Evolutionary conservation across 352 stramenopile species (phyloP), one percentile per base, ranked within the genome.

Genomic region (Nothophytophthora sp.): DNA sequence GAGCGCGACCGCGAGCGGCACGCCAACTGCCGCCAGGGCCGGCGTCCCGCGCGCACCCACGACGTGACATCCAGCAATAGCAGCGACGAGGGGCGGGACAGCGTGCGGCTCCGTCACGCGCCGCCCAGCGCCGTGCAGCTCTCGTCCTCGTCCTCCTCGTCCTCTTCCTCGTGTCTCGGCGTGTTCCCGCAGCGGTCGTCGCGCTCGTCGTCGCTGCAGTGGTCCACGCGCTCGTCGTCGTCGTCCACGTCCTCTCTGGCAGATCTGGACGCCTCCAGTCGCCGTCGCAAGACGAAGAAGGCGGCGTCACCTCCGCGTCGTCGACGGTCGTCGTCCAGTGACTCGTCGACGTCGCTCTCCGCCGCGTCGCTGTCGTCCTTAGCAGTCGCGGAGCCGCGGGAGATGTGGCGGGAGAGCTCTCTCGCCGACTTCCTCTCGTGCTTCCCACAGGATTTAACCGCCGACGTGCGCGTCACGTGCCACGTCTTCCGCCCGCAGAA

Each of bases 381-480:
- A 33, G 18, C 15, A 13, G 19, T 42, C 24, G 29, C 29, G 4
- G 25, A 49, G 15, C 24, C 41, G 4, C 22, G 70, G 45, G 55
- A 68, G 12, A 61, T 54, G 27, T 59, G 58, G 35, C 55, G 44
- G 3, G 54, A 72, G 53, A 74, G 50, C 57, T 63, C 62, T 5
- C 63, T 82, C 25, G 53, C 70, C 24, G 60, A 60, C 34, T 75
- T 81, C 25, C 28, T 75, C 10, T 44, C 63, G 13, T 54, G 46
- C 4, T 60, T 72, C 7, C 73, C 71, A 2, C 44, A 52, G 20
- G 76, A 87, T 19, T 35, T 89, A 12, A 60, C 64, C 2, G 53
- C 73, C 0, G 77, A 91, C 50, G 64, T 80, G 19, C 60, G 59
- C 9, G 59, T 52, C 0, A 54, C 79, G 32, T 89, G 78, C 55